These are phyloP conservation scores for Cercophora sp. DNA, from an alignment of 495 filamentous ascomycete species.

Conservation along the genomic window DNA sequence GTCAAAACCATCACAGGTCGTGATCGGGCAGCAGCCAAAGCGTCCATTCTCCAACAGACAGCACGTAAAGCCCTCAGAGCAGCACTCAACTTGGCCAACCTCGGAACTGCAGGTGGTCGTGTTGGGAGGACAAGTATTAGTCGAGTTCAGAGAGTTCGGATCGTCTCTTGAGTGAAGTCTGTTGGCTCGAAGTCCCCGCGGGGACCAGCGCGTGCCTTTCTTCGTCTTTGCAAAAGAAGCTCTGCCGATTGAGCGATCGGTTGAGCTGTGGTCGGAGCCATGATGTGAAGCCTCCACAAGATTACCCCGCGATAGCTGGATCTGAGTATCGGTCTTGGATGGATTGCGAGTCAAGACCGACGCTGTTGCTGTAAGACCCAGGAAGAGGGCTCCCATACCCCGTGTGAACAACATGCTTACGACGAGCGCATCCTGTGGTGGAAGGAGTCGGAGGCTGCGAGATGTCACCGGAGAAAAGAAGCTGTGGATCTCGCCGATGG, in stretches of 20 bases:
- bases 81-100: conserved; percentile 6
- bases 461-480: background rate
- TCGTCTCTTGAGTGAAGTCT: background rate
- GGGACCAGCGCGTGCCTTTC: background rate
- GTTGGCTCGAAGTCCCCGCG: background rate
- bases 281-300: too few species aligned
- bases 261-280: too few species aligned
- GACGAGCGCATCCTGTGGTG: conserved; percentile 14
- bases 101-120: conserved; percentile 8
- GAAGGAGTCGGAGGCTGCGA: background rate
- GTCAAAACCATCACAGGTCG: too few species aligned
- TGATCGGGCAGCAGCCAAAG: conserved; percentile 9
- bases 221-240: background rate
- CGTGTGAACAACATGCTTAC: conserved; percentile 21
- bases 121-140: too few species aligned
- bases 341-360: background rate
- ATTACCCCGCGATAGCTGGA: background rate
- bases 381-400: conserved; percentile 18
- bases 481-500: background rate
- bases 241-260: too few species aligned
- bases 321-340: background rate
- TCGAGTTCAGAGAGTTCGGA: too few species aligned
- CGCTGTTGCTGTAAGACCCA: conserved; percentile 8
- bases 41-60: conserved; percentile 2
- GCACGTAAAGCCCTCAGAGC: conserved; percentile 14